Percentiles rank a stretch among this genome's conserved stretches.
Conservation (phyloP, 495 filamentous ascomycete genomes). For the Articulospora tetracladia region DNA sequence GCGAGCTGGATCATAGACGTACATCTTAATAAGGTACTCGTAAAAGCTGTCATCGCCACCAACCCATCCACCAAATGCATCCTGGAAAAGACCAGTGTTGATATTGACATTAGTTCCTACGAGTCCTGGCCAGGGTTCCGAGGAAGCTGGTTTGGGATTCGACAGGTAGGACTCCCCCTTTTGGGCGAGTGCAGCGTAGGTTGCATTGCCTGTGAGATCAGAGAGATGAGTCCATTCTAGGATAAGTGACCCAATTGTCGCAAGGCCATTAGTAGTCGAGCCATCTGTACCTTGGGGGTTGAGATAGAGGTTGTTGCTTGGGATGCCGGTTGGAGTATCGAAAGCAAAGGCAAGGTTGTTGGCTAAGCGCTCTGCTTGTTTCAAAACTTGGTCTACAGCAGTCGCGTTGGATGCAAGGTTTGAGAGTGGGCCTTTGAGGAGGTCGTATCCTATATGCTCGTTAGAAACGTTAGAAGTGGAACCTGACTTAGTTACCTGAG, state of each 20-base stretch:
- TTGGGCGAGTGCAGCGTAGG: constrained; percentile 64
- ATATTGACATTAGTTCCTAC: constrained; percentile 67
- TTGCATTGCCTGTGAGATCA: constrained; percentile 65
- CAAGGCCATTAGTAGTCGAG: constrained; percentile 59
- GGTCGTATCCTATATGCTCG: constrained; percentile 64
- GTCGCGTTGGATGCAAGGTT: constrained; percentile 39
- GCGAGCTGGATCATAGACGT: constrained; percentile 67
- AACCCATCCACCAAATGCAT: constrained; percentile 71
- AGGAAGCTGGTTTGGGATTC: constrained; percentile 53
- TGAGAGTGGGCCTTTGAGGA: constrained; percentile 68
- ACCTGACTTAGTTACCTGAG: constrained; percentile 41
- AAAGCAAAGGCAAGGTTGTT: constrained; percentile 75
- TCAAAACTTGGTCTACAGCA: constrained; percentile 53
- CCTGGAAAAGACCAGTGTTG: constrained; percentile 58
- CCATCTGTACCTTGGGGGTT: constrained; percentile 35
- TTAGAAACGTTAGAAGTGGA: not conserved
- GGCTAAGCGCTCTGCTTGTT: constrained; percentile 66
- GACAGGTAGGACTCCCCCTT: constrained; percentile 71
- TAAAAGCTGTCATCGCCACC: constrained; percentile 82
- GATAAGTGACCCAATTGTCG: constrained; percentile 68
- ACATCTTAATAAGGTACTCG: constrained; percentile 95
- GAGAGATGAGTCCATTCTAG: constrained; percentile 84
- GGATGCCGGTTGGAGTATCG: constrained; percentile 70
- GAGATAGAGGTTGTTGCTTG: constrained; percentile 68
- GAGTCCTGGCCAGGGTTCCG: constrained; percentile 75